Percentiles rank a stretch among this genome's conserved stretches.
Evolutionary conservation across 139 green algal genomes (phyloP).

Genomic region (Chlamydomonas incerta): DNA sequence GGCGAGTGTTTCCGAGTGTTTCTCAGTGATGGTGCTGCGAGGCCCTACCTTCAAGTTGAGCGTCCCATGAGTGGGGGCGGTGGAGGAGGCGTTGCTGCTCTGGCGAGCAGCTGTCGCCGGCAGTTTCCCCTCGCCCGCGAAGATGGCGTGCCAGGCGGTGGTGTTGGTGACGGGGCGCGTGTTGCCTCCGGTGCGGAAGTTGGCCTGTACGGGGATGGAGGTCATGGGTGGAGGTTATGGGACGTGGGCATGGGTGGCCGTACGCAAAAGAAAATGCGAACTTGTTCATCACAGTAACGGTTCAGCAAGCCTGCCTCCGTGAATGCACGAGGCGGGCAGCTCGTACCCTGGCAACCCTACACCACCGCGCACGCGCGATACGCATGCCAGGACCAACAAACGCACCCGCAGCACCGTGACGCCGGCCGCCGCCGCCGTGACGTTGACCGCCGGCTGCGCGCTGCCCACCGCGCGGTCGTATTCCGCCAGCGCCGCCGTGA

Average conservation of each 20-base stretch:
- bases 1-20: no score
- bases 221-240: no score
- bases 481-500: conserved; percentile 38
- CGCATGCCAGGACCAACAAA: not conserved
- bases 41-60: conserved; percentile 20
- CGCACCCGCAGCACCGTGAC: conserved; percentile 16
- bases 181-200: not conserved
- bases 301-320: not conserved
- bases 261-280: no score
- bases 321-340: not conserved
- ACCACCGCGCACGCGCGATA: not conserved
- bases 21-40: no score
- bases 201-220: no score
- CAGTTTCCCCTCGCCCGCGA: no score
- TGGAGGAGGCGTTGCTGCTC: not conserved
- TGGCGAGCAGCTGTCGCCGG: no score
- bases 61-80: not conserved
- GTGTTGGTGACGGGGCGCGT: not conserved
- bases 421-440: not conserved
- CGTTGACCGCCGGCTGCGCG: conserved; percentile 25
- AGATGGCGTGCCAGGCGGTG: conserved; percentile 14
- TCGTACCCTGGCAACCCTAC: not conserved
- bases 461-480: conserved; percentile 59
- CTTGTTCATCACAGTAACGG: no score
- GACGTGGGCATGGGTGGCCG: no score